These are phyloP conservation scores for Aquilaria malaccensis DNA, from an alignment of 345 rosid genomes.

Conservation along the genomic window DNA sequence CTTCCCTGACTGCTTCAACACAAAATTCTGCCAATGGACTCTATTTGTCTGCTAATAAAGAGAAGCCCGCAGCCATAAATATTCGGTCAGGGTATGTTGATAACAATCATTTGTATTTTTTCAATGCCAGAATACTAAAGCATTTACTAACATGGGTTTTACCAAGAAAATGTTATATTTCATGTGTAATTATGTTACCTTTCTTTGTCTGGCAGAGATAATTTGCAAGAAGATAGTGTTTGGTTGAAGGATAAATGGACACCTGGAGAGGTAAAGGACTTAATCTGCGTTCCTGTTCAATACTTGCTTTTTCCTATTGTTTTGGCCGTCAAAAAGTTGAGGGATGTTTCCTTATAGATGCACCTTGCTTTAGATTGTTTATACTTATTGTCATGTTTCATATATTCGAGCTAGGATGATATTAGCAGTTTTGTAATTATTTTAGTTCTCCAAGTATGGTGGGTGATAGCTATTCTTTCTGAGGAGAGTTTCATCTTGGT, in stretches of 20 bases:
- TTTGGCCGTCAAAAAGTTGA: too few species aligned
- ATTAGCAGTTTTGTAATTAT: too few species aligned
- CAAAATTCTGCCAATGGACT: slow-evolving; percentile 9
- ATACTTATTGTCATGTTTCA: too few species aligned
- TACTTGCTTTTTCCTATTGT: background rate
- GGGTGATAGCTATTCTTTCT: too few species aligned
- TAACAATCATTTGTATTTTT: background rate
- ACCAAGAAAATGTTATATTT: too few species aligned
- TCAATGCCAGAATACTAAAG: too few species aligned
- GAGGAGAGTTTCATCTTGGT: too few species aligned
- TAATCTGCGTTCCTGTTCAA: background rate
- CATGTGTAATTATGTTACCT: background rate
- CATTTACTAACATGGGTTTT: too few species aligned
- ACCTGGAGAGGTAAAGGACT: slow-evolving; percentile 66
- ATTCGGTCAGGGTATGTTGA: slow-evolving; percentile 26
- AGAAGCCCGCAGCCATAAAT: slow-evolving; percentile 15
- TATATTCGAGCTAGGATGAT: too few species aligned
- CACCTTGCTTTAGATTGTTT: too few species aligned
- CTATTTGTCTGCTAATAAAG: slow-evolving; percentile 17
- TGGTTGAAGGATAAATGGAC: slow-evolving; percentile 81
- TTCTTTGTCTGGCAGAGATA: slow-evolving; percentile 29
- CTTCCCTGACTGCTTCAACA: slow-evolving; percentile 16
- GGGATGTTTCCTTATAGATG: too few species aligned
- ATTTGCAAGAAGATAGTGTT: slow-evolving; percentile 28
- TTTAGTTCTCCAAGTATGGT: too few species aligned